phyloP scores from a whole-genome alignment of 2,329 filamentous ascomycete species.

The Microcyclospora pomicola region DNA sequence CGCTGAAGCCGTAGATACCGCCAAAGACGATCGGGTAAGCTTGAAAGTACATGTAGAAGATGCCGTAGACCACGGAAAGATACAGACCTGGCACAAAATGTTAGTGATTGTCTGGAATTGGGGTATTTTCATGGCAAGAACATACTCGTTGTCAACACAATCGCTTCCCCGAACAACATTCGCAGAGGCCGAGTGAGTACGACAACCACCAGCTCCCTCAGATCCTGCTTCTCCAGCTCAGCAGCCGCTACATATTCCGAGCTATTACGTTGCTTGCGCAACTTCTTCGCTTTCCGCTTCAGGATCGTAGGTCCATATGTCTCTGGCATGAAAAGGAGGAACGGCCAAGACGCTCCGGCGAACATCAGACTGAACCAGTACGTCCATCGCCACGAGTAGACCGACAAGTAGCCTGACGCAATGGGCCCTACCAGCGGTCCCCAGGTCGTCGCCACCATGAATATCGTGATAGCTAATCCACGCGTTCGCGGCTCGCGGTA shows the following conservation, averaged over 20 bases:
- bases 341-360: slow-evolving; percentile 46
- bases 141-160: slow-evolving; percentile 45
- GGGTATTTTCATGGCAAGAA: slow-evolving; percentile 63
- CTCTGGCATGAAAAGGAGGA: slow-evolving; percentile 47
- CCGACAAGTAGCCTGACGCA: slow-evolving; percentile 47
- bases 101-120: too few species aligned
- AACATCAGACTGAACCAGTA: slow-evolving; percentile 60
- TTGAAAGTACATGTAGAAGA: slow-evolving; percentile 66
- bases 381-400: slow-evolving; percentile 54
- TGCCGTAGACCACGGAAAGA: slow-evolving; percentile 44
- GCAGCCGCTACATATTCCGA: slow-evolving; percentile 59
- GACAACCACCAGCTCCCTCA: slow-evolving; percentile 54
- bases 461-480: slow-evolving; percentile 48
- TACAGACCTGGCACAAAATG: slow-evolving; percentile 38
- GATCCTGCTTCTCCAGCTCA: slow-evolving; percentile 59
- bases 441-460: slow-evolving; percentile 52
- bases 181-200: slow-evolving; percentile 76
- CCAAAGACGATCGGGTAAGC: slow-evolving; percentile 56
- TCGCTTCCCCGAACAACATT: slow-evolving; percentile 69
- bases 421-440: slow-evolving; percentile 55
- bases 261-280: slow-evolving; percentile 56
- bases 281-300: slow-evolving; percentile 41
- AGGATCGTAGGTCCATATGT: slow-evolving; percentile 34
- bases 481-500: slow-evolving; percentile 43
- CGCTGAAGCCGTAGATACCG: slow-evolving; percentile 62